Evolutionary conservation across 2,329 filamentous ascomycete genomes (phyloP).

Genomic region (Stagonosporopsis vannaccii): DNA sequence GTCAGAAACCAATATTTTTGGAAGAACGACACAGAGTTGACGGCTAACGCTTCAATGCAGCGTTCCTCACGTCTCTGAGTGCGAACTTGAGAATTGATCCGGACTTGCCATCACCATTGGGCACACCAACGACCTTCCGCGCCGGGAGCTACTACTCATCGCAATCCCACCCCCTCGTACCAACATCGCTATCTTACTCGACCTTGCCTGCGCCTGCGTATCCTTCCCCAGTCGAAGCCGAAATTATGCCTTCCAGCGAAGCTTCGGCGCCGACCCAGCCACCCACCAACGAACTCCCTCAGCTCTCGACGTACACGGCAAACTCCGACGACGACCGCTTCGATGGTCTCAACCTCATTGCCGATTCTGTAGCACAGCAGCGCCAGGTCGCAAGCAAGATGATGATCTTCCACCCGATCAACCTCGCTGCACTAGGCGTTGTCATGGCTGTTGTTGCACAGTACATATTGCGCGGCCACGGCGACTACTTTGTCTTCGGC

Average conservation of each 20-base stretch:
- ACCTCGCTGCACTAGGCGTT: slow-evolving; percentile 50
- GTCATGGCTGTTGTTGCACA: slow-evolving; percentile 51
- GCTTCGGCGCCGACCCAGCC: slow-evolving; percentile 31
- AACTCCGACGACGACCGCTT: slow-evolving; percentile 65
- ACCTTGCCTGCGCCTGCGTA: slow-evolving; percentile 49
- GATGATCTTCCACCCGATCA: slow-evolving; percentile 55
- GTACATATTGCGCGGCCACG: slow-evolving; percentile 49
- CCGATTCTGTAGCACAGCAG: slow-evolving; percentile 84
- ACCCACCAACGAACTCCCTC: slow-evolving; percentile 53
- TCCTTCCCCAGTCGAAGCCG: slow-evolving; percentile 45
- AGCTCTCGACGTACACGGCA: slow-evolving; percentile 66
- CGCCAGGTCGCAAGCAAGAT: slow-evolving; percentile 70
- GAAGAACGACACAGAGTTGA: neutral
- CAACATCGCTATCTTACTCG: slow-evolving; percentile 54
- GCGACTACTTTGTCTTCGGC: slow-evolving; percentile 63
- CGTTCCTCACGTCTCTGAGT: slow-evolving; percentile 82
- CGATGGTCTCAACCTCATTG: slow-evolving; percentile 74
- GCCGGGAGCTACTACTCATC: slow-evolving; percentile 51
- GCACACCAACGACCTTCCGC: slow-evolving; percentile 67
- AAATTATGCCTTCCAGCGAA: slow-evolving; percentile 48
- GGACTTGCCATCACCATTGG: slow-evolving; percentile 66
- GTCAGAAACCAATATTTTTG: slow-evolving; percentile 11
- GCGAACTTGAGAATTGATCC: slow-evolving; percentile 76
- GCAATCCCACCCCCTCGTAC: slow-evolving; percentile 66
- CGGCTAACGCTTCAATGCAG: slow-evolving; percentile 54